phyloP scores from a whole-genome alignment of 2,329 filamentous ascomycete species.

The Ophiostoma novo-ulmi region DNA sequence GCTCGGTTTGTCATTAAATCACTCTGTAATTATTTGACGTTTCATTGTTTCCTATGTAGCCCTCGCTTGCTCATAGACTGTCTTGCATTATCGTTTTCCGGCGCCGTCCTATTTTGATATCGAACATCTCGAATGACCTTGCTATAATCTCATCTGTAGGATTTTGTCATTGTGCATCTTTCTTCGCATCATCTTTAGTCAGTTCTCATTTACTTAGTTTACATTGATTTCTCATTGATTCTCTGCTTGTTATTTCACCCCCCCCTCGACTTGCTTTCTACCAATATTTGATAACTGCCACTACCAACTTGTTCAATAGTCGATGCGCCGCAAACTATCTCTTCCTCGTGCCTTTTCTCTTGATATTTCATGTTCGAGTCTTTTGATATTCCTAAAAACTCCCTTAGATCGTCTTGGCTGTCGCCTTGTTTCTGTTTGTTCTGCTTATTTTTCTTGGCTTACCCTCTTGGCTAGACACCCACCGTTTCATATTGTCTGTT shows the following conservation, averaged over 20 bases:
- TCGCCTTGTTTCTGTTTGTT: constrained; percentile 11
- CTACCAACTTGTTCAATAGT: not conserved
- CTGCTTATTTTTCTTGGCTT: not conserved
- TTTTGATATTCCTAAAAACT: not conserved
- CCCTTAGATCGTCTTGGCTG: constrained; percentile 15
- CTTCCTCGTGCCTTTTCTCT: not conserved
- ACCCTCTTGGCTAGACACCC: not conserved
- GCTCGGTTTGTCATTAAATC: constrained; percentile 2
- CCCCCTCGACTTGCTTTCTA: not conserved
- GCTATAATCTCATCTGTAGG: not conserved
- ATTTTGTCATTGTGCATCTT: no score
- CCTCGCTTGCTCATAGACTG: not conserved
- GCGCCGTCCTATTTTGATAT: not conserved
- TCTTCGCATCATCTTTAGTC: no score
- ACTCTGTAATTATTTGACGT: not conserved
- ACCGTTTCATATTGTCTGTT: not conserved
- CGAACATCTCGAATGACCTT: not conserved
- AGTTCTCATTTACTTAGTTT: not conserved
- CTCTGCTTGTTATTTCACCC: not conserved
- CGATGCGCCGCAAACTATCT: not conserved
- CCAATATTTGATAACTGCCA: not conserved
- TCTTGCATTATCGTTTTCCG: not conserved
- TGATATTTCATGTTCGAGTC: not conserved
- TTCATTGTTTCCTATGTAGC: not conserved
- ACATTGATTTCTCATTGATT: not conserved